Percentiles rank a stretch among this genome's conserved stretches.
phyloP scores from a whole-genome alignment of 2,329 filamentous ascomycete species.

The Aspergillus sp. region DNA sequence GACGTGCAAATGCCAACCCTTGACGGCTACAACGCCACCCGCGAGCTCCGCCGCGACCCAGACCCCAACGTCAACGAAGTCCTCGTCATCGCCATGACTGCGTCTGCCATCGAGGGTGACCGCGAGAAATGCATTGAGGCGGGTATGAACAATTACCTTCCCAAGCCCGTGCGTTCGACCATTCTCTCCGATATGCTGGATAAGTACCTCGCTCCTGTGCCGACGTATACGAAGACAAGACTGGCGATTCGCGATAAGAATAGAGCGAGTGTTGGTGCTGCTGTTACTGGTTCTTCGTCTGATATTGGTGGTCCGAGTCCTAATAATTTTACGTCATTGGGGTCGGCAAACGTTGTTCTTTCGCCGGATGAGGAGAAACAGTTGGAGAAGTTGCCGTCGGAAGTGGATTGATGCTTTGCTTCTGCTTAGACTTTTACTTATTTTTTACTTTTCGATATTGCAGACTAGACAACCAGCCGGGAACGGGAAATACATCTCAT shows the following conservation, averaged over 20 bases:
- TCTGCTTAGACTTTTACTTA: conserved; percentile 1
- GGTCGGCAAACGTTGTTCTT: conserved; percentile 12
- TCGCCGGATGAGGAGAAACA: conserved; percentile 13
- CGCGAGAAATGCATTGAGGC: conserved; percentile 91
- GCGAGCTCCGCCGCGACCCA: conserved; percentile 68
- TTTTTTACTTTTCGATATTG: background rate
- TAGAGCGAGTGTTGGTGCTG: conserved; percentile 21
- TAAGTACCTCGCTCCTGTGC: conserved; percentile 52
- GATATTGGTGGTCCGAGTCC: conserved; percentile 19
- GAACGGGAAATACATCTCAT: too few species aligned
- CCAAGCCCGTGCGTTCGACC: conserved; percentile 87
- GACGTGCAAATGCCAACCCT: conserved; percentile 94
- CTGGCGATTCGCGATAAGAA: conserved; percentile 24
- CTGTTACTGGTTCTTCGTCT: conserved; percentile 20
- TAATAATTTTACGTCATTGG: conserved; percentile 10
- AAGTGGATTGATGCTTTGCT: background rate
- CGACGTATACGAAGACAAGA: conserved; percentile 29
- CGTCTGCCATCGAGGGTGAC: conserved; percentile 88
- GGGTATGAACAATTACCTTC: conserved; percentile 96
- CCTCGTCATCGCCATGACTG: conserved; percentile 96
- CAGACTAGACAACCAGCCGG: background rate
- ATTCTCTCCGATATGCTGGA: conserved; percentile 79
- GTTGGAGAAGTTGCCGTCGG: background rate
- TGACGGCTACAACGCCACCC: conserved; percentile 87
- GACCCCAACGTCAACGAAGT: conserved; percentile 71